These are phyloP conservation scores for Candida insectorum DNA, from an alignment of 805 yeast species.

Conservation along the genomic window DNA sequence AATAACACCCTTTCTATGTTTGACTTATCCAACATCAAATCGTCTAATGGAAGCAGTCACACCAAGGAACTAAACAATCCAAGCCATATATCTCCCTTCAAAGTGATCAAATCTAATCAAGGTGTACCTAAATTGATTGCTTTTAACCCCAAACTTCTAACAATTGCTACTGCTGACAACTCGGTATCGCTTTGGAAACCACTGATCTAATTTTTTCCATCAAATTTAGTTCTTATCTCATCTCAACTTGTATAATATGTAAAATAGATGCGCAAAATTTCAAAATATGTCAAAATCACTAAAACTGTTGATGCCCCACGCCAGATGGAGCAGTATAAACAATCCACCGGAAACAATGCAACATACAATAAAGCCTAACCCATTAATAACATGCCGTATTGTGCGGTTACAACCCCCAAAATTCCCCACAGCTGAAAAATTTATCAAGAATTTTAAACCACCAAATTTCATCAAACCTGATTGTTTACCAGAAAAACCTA, in stretches of 20 bases:
- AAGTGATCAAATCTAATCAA: conserved; percentile 18
- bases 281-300: neutral
- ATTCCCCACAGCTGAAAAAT: conserved; percentile 3
- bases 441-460: conserved; percentile 2
- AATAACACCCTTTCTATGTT: conserved; percentile 23
- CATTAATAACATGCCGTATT: too few species aligned
- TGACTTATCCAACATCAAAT: conserved; percentile 24
- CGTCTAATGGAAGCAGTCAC: conserved; percentile 16
- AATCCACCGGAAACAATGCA: too few species aligned
- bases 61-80: conserved; percentile 18
- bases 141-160: conserved; percentile 60
- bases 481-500: conserved; percentile 23
- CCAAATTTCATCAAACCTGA: conserved; percentile 7
- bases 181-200: conserved; percentile 39
- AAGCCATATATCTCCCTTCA: conserved; percentile 18
- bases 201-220: too few species aligned
- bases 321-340: neutral
- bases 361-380: too few species aligned
- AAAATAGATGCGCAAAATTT: neutral
- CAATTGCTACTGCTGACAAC: conserved; percentile 63
- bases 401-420: conserved; percentile 1
- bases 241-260: neutral
- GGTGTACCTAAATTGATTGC: conserved; percentile 47
- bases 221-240: too few species aligned
- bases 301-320: neutral